These are phyloP conservation scores for Trametes cubensis DNA, from an alignment of 768 basidiomycete species.

Conservation along the genomic window DNA sequence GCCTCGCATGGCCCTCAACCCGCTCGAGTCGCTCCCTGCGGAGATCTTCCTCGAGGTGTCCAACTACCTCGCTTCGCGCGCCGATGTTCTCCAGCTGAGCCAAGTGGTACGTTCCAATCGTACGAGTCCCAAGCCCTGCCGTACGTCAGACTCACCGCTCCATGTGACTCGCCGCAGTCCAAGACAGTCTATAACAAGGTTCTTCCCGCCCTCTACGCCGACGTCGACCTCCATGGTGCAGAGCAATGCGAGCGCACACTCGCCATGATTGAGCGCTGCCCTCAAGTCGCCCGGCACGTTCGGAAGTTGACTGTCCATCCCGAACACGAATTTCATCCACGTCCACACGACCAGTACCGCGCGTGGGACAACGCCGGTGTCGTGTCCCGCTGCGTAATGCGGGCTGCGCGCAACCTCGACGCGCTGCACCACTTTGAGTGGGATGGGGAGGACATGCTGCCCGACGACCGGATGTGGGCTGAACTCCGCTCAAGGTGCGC, in stretches of 20 bases:
- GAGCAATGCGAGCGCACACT: constrained; percentile 68
- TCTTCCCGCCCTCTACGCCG: constrained; percentile 61
- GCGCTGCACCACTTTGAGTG: constrained; percentile 69
- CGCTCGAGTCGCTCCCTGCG: constrained; percentile 43
- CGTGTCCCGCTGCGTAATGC: constrained; percentile 55
- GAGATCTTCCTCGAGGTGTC: constrained; percentile 74
- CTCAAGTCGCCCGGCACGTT: constrained; percentile 68
- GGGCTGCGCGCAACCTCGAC: constrained; percentile 56
- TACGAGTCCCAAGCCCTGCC: constrained; percentile 18
- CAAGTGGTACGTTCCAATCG: constrained; percentile 50
- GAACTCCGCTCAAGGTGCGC: constrained; percentile 67
- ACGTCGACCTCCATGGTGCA: constrained; percentile 54
- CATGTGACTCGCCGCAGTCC: constrained; percentile 44
- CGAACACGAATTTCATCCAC: constrained; percentile 21
- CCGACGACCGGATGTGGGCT: constrained; percentile 78
- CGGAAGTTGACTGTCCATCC: constrained; percentile 57
- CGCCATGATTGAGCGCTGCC: constrained; percentile 57
- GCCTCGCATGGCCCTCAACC: background rate
- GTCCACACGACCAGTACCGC: constrained; percentile 14
- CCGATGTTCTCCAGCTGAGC: constrained; percentile 61
- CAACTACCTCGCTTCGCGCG: constrained; percentile 49
- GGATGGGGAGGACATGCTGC: constrained; percentile 66
- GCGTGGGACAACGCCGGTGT: constrained; percentile 37
- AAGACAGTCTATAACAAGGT: constrained; percentile 52
- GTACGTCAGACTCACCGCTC: background rate